These are phyloP conservation scores for Colletotrichum theobromicola DNA, from an alignment of 2,329 filamentous ascomycete species.

Conservation along the genomic window DNA sequence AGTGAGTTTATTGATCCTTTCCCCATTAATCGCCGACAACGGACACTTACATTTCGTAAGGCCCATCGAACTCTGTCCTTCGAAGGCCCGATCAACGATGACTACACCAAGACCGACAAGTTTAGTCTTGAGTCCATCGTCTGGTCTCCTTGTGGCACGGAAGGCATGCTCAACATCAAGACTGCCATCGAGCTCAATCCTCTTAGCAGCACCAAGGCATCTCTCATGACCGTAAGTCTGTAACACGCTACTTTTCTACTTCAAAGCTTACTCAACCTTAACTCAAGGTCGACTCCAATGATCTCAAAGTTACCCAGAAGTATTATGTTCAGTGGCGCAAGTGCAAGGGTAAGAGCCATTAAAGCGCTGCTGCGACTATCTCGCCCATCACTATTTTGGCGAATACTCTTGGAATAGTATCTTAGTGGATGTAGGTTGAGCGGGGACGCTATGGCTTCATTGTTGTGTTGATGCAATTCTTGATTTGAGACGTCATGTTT, in stretches of 20 bases:
- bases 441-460: rapidly evolving
- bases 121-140: conserved; percentile 50
- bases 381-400: rapidly evolving
- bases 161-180: conserved; percentile 59
- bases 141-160: conserved; percentile 57
- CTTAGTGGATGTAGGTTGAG: not conserved
- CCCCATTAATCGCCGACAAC: not conserved
- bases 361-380: not conserved
- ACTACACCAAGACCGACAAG: conserved; percentile 50
- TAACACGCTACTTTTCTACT: not conserved
- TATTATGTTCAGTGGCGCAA: not conserved
- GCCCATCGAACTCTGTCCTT: conserved; percentile 44
- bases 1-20: conserved; percentile 35
- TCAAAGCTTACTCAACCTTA: not conserved
- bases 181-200: conserved; percentile 46
- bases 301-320: not conserved
- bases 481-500: not conserved
- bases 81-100: conserved; percentile 42
- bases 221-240: conserved; percentile 32
- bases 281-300: not conserved
- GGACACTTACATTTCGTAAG: conserved; percentile 21
- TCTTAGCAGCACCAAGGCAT: conserved; percentile 16
- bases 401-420: not conserved
- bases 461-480: not conserved
- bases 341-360: not conserved